Evolutionary conservation across 2,329 filamentous ascomycete species (phyloP).

Genomic region (Cladophialophora immunda): DNA sequence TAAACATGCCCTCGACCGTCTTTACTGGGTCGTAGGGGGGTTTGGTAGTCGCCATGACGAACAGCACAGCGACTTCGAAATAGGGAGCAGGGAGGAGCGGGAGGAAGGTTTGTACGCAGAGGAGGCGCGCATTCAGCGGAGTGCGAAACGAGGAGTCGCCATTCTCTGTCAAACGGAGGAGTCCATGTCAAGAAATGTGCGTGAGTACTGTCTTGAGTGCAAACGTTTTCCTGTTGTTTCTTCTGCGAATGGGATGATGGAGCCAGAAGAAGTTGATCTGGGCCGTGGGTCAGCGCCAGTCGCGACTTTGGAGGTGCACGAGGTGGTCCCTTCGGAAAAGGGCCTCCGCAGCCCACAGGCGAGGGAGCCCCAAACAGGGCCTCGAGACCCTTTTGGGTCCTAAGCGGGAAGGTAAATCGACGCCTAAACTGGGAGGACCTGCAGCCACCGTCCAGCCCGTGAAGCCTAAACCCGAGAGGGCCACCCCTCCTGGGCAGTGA

Average conservation of each 20-base stretch:
- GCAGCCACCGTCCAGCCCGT: slow-evolving; percentile 9
- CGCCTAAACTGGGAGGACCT: slow-evolving; percentile 15
- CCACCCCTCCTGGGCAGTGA: not conserved
- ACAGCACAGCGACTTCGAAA: slow-evolving; percentile 19
- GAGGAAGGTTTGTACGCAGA: not conserved
- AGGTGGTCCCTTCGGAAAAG: not conserved
- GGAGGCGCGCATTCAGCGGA: slow-evolving; percentile 2
- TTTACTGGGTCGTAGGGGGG: slow-evolving; percentile 39
- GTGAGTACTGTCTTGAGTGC: not conserved
- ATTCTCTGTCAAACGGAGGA: not conserved
- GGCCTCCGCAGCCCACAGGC: slow-evolving; percentile 3
- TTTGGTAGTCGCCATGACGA: slow-evolving; percentile 34
- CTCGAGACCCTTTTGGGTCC: not conserved
- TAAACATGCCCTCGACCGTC: slow-evolving; percentile 41
- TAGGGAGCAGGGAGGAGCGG: not conserved
- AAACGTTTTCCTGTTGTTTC: not conserved
- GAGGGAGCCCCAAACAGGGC: slow-evolving; percentile 8
- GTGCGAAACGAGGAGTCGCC: not conserved
- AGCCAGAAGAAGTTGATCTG: slow-evolving; percentile 3
- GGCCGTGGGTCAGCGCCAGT: not conserved
- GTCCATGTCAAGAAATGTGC: not conserved
- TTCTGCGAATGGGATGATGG: not conserved
- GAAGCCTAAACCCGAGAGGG: not conserved
- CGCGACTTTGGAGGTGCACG: not conserved
- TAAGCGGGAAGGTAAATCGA: not conserved